Base-by-base conservation (phyloP, 371 early-diverging fungal genomes). In the Actinomortierella wolfii region DNA sequence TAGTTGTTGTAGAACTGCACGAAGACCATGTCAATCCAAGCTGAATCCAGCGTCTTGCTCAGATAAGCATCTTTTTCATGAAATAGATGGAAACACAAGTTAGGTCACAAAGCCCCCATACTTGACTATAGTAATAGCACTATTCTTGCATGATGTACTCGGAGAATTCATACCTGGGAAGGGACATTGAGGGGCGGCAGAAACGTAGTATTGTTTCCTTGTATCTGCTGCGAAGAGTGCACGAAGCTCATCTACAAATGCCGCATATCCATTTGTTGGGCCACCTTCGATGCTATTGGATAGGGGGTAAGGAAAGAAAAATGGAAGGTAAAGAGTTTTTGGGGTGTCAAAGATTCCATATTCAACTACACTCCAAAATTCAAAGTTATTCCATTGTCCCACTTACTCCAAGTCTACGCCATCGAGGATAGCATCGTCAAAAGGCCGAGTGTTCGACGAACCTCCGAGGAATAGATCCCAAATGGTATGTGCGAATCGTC, bases 1-100 rank as follows among this genome's bases (percentile, higher is more conserved):
- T 78, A 86, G 60, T 89, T 89, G 78, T 91, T 91, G 78, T 91
- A 90, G 61, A 88, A 90, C 71, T 90, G 91, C 14, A 89, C 86
- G 55, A 68, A 83, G 25, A 90, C 81, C 67, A 69, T 58, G 34
- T 77, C 78, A 5, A 77, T 50, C 61, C 63, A 64, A 15, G 68
- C 67, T 5, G 54, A 18, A 17, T 73, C 65, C 11, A 77, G 44
- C 0, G 67, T 61, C 4, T 21, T 42, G 2, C 68, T 64, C 1
- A 77, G 51, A 53, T 68, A 67, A 3, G 57, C 51, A 44, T 77
- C 73, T 63, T 24, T 48, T n/a, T n/a, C n/a, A n/a, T n/a, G n/a
- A n/a, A n/a, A n/a, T n/a, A n/a, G n/a, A n/a, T n/a, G n/a, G n/a
- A n/a, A n/a, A n/a, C n/a, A n/a, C n/a, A n/a, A n/a, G n/a, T n/a